phyloP scores from a whole-genome alignment of 2,329 filamentous ascomycete species.

The Colletotrichum phormii region DNA sequence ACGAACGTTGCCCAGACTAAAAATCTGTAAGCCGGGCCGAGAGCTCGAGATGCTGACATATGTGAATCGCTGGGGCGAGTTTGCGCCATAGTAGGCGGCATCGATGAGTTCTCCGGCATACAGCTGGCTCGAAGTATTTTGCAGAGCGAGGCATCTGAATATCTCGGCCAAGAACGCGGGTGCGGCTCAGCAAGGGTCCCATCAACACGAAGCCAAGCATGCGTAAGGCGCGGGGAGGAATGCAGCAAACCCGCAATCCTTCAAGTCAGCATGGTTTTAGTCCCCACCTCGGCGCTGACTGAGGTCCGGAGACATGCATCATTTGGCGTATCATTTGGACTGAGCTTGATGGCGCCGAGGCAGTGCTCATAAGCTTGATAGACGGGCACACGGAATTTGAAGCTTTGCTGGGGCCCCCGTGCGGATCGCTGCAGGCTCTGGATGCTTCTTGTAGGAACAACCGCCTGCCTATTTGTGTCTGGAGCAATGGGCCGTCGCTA shows the following conservation, averaged over 20 bases:
- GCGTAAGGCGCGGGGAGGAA: not conserved
- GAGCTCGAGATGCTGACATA: not conserved
- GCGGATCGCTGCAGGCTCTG: not conserved
- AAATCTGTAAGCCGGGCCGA: not conserved
- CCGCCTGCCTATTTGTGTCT: not conserved
- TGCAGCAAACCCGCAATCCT: slow-evolving; percentile 2
- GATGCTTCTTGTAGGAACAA: not conserved
- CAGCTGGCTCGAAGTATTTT: not conserved
- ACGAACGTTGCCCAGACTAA: not conserved
- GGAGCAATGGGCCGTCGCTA: not conserved
- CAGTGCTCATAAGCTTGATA: slow-evolving; percentile 4
- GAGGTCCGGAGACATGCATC: not conserved
- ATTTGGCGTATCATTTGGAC: not conserved
- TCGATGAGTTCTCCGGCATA: not conserved
- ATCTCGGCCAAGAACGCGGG: slow-evolving; percentile 2
- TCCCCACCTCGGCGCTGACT: not conserved
- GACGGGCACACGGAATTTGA: not conserved
- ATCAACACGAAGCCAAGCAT: slow-evolving; percentile 1
- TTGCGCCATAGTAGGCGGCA: not conserved
- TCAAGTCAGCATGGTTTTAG: not conserved
- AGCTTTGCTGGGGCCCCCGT: not conserved
- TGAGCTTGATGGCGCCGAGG: not conserved
- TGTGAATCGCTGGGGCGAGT: not conserved
- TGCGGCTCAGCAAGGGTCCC: slow-evolving; percentile 14
- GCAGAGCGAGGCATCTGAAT: not conserved